phyloP scores from a whole-genome alignment of 2,329 filamentous ascomycete genomes.

The Microcera coccophila region DNA sequence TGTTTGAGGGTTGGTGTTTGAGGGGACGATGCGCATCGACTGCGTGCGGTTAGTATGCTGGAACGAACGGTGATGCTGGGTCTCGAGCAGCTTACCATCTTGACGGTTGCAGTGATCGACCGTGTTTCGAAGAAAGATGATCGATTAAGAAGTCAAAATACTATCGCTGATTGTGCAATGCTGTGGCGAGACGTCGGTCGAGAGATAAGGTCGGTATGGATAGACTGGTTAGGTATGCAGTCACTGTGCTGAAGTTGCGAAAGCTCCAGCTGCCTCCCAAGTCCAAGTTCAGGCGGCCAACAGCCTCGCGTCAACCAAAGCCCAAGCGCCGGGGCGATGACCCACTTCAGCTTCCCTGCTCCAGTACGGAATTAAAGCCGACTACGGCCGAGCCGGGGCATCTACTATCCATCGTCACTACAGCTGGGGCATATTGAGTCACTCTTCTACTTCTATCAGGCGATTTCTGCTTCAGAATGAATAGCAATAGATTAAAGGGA shows the following conservation, averaged over 20 bases:
- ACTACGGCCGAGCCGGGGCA: constrained; percentile 9
- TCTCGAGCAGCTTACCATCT: constrained; percentile 45
- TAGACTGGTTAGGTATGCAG: constrained; percentile 1
- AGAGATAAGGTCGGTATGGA: constrained; percentile 1
- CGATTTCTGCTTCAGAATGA: constrained; percentile 9
- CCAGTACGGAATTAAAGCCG: constrained; percentile 6
- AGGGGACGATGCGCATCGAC: constrained; percentile 87
- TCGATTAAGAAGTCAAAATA: constrained; percentile 5
- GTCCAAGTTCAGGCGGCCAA: constrained; percentile 25
- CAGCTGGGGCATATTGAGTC: neutral
- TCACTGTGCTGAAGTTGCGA: constrained; percentile 11
- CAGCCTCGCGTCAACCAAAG: constrained; percentile 26
- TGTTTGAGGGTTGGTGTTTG: constrained; percentile 60
- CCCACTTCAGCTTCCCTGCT: neutral
- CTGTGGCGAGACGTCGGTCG: constrained; percentile 7
- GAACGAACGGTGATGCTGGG: constrained; percentile 9
- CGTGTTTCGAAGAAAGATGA: constrained; percentile 6
- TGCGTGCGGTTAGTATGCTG: constrained; percentile 35
- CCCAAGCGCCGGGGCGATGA: neutral
- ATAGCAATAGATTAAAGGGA: neutral
- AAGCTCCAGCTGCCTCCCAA: constrained; percentile 11
- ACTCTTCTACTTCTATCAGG: constrained; percentile 1
- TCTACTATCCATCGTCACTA: neutral
- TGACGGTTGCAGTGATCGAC: constrained; percentile 29
- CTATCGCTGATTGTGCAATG: constrained; percentile 19